Evolutionary conservation across 345 rosid genomes (phyloP).

Genomic region (Mercurialis annua): DNA sequence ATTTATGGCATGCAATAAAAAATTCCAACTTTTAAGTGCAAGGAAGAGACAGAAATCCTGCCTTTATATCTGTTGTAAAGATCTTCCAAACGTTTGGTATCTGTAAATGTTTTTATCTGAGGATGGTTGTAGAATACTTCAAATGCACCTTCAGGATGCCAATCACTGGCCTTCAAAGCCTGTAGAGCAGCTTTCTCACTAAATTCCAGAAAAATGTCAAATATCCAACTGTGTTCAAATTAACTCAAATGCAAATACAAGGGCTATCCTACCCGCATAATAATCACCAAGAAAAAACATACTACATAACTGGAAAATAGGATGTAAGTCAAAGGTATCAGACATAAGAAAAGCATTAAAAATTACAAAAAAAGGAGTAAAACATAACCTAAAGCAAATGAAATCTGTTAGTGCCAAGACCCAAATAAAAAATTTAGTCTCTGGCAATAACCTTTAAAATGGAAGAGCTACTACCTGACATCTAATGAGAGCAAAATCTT

Average conservation of each 20-base stretch:
- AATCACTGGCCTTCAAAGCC: constrained; percentile 83
- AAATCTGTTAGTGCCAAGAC: no score
- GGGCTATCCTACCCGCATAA: neutral
- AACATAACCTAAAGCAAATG: neutral
- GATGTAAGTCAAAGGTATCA: neutral
- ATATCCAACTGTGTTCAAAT: neutral
- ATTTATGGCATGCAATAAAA: neutral
- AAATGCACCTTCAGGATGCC: constrained; percentile 96
- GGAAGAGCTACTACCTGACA: neutral
- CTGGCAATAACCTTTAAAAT: neutral
- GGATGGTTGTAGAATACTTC: constrained; percentile 88
- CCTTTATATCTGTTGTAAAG: constrained; percentile 94
- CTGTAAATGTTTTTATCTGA: constrained; percentile 63
- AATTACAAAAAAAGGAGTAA: neutral
- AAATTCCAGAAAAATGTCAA: constrained; percentile 26
- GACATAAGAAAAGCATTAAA: neutral
- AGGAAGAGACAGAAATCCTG: constrained; percentile 18
- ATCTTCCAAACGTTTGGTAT: constrained; percentile 85
- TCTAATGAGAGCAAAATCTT: neutral
- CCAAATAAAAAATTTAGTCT: neutral
- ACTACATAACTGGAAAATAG: neutral
- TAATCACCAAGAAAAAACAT: neutral
- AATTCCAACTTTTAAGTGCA: neutral
- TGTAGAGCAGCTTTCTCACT: constrained; percentile 87
- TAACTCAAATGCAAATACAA: neutral